Conservation (phyloP, 805 yeast genomes). For the Komagataella pastoris region DNA sequence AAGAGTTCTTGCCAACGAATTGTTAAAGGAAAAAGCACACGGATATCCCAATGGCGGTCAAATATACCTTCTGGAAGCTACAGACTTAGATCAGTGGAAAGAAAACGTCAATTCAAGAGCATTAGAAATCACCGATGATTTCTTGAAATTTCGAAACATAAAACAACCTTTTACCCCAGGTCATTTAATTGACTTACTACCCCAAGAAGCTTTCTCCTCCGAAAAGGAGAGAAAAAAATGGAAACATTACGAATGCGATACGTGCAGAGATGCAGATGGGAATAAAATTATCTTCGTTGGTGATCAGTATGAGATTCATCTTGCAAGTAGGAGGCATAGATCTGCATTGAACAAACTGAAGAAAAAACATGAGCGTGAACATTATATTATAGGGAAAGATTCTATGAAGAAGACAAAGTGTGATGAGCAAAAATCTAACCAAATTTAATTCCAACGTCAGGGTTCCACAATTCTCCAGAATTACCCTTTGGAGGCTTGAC, state of each 20-base stretch:
- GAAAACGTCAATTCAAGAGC: slow-evolving; percentile 45
- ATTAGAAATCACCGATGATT: slow-evolving; percentile 24
- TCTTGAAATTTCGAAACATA: slow-evolving; percentile 6
- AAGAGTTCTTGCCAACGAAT: slow-evolving; percentile 51
- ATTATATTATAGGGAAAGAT: slow-evolving; percentile 12
- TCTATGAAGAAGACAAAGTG: not conserved
- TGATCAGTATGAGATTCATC: slow-evolving; percentile 56
- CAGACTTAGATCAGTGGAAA: slow-evolving; percentile 54
- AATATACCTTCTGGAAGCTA: slow-evolving; percentile 62
- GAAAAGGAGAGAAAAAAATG: slow-evolving; percentile 21
- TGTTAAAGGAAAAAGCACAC: slow-evolving; percentile 30
- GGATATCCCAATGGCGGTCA: slow-evolving; percentile 46
- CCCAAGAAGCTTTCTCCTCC: not conserved
- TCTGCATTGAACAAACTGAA: slow-evolving; percentile 32
- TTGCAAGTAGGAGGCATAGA: slow-evolving; percentile 55
- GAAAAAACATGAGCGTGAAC: slow-evolving; percentile 40
- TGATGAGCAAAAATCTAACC: slow-evolving; percentile 2
- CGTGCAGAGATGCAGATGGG: slow-evolving; percentile 42
- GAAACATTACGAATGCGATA: slow-evolving; percentile 57
- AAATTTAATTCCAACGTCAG: slow-evolving; percentile 13
- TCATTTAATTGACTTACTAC: slow-evolving; percentile 1
- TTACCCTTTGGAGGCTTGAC: not conserved
- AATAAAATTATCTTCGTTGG: slow-evolving; percentile 60
- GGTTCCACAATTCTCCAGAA: slow-evolving; percentile 12
- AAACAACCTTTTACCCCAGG: slow-evolving; percentile 4